Base-by-base conservation (phyloP, 1,284 basidiomycete genomes). In the Pseudozyma tsukubaensis region DNA sequence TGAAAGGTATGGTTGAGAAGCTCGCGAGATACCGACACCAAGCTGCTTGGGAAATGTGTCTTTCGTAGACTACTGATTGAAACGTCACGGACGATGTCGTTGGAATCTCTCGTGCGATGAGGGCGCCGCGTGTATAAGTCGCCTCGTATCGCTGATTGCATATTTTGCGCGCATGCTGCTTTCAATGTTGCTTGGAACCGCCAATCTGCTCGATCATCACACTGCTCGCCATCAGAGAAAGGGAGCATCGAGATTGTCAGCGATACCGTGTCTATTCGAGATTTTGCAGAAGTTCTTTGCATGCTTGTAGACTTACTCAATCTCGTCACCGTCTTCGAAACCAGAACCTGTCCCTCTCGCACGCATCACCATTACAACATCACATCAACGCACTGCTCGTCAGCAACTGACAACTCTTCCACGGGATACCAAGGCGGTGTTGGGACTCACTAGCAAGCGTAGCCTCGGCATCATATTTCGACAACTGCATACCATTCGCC, bases 121-220 rank as follows among this genome's bases (percentile, higher is more conserved):
- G n/a, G n/a, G n/a, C n/a, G n/a, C n/a, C n/a, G n/a, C n/a, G n/a
- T n/a, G n/a, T n/a, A n/a, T n/a, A n/a, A n/a, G n/a, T n/a, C n/a
- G n/a, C n/a, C n/a, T n/a, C n/a, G n/a, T n/a, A n/a, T n/a, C n/a
- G n/a, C n/a, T n/a, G n/a, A n/a, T n/a, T n/a, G n/a, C n/a, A n/a
- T n/a, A n/a, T n/a, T n/a, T n/a, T n/a, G n/a, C n/a, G n/a, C n/a
- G n/a, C n/a, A n/a, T n/a, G n/a, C n/a, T n/a, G n/a, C n/a, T n/a
- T n/a, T n/a, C n/a, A n/a, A n/a, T n/a, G n/a, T n/a, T n/a, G n/a
- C n/a, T n/a, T n/a, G n/a, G n/a, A n/a, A n/a, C n/a, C n/a, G n/a
- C 66, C 66, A 8, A 69, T 49, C 60, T 69, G 66, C 42, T 69
- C 66, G 7, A 69, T 40, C 66, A 61, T 57, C 9, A 63, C 66